These are phyloP conservation scores for Botrytis pseudocinerea DNA, from an alignment of 2,329 filamentous ascomycete species.

Conservation along the genomic window DNA sequence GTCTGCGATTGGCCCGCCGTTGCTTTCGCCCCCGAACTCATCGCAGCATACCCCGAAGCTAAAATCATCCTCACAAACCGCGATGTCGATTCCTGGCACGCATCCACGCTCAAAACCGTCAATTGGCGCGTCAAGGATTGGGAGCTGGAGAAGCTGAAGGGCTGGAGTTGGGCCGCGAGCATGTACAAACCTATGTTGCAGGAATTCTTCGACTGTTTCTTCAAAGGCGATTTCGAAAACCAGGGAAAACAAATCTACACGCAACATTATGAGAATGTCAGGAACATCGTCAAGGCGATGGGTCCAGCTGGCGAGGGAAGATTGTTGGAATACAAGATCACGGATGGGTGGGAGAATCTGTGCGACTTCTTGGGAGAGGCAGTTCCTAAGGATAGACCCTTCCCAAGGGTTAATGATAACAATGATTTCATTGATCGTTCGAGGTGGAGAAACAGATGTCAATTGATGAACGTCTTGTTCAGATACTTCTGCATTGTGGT, in stretches of 20 bases:
- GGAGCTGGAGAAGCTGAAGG: constrained; percentile 14
- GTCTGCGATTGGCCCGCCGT: constrained; percentile 33
- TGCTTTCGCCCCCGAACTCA: constrained; percentile 39
- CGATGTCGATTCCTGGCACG: constrained; percentile 30
- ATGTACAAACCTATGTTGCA: constrained; percentile 24
- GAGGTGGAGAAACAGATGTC: constrained; percentile 22
- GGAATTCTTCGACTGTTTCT: constrained; percentile 21
- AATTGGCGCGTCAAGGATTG: constrained; percentile 22
- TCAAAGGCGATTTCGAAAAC: constrained; percentile 16
- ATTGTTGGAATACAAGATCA: constrained; percentile 28
- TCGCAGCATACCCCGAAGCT: constrained; percentile 30
- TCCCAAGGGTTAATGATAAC: constrained; percentile 19
- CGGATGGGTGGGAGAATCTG: constrained; percentile 29
- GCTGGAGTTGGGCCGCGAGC: constrained; percentile 19
- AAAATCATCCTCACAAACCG: constrained; percentile 30
- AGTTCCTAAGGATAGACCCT: constrained; percentile 23
- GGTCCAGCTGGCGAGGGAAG: constrained; percentile 7
- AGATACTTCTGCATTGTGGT: constrained; percentile 17
- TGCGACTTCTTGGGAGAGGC: constrained; percentile 30
- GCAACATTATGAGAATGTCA: constrained; percentile 20
- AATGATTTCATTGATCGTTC: constrained; percentile 22
- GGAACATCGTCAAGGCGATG: not conserved
- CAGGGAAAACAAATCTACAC: constrained; percentile 18
- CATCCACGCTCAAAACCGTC: constrained; percentile 21
- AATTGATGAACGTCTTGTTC: constrained; percentile 19